Percentiles rank a stretch among this genome's conserved stretches.
phyloP scores from a whole-genome alignment of 495 filamentous ascomycete genomes.

The Podospora pseudoanserina region DNA sequence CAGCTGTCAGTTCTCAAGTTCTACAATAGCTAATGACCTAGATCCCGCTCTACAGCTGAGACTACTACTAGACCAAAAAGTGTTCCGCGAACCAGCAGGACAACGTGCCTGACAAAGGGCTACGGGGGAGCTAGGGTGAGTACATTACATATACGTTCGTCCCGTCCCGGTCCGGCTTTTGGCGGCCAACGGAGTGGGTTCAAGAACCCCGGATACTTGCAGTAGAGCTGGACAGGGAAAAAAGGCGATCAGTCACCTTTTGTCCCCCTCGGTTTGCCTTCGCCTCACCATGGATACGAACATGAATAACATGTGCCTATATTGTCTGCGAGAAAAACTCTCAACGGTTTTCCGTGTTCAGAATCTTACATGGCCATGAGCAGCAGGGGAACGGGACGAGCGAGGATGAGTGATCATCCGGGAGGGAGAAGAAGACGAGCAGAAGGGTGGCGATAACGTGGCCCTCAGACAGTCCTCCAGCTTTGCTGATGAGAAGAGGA shows the following conservation, averaged over 20 bases:
- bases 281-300: no score
- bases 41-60: background rate
- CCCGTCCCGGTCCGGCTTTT: background rate
- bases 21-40: background rate
- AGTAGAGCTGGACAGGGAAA: background rate
- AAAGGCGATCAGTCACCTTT: background rate
- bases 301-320: background rate
- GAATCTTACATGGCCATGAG: background rate
- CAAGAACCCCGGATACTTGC: background rate
- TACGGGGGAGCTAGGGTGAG: background rate
- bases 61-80: background rate
- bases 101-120: background rate
- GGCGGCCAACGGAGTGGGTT: background rate
- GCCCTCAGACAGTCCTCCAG: background rate
- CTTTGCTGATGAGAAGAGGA: background rate
- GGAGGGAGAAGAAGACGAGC: background rate
- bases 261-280: background rate
- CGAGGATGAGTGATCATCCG: background rate
- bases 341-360: background rate
- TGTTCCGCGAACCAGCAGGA: background rate
- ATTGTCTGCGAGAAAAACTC: background rate
- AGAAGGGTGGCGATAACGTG: background rate
- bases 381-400: background rate
- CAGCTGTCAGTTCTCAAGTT: background rate
- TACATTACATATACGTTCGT: background rate